phyloP scores from a whole-genome alignment of 129 eudicot genomes.

The Cynara cardunculus region DNA sequence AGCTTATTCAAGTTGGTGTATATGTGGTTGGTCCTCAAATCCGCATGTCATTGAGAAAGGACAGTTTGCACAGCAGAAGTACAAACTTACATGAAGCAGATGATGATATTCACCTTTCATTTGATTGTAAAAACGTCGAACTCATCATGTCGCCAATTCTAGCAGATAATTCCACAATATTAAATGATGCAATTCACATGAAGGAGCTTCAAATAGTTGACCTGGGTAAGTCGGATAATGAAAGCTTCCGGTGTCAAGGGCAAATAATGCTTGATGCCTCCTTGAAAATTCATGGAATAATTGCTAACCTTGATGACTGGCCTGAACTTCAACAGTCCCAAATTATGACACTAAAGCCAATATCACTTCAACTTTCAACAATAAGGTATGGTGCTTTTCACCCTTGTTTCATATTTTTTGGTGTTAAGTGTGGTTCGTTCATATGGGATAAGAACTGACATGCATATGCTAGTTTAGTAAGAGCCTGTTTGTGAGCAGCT shows the following conservation, averaged over 20 bases:
- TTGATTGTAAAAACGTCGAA: conserved; percentile 52
- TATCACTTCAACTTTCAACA: conserved; percentile 39
- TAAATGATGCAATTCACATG: conserved; percentile 25
- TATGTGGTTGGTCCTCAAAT: conserved; percentile 59
- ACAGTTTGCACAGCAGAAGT: conserved; percentile 17
- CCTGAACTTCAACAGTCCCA: conserved; percentile 36
- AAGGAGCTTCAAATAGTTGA: conserved; percentile 34
- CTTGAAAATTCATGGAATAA: conserved; percentile 57
- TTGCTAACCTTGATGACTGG: conserved; percentile 45
- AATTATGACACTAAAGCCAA: conserved; percentile 47
- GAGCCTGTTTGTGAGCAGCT: no score
- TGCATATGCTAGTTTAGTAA: conserved; percentile 1
- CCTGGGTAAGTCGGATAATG: conserved; percentile 24
- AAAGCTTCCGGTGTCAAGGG: conserved; percentile 44
- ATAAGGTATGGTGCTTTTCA: conserved; percentile 47
- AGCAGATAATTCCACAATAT: conserved; percentile 29
- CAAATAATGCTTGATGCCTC: conserved; percentile 32
- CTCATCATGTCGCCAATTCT: conserved; percentile 60
- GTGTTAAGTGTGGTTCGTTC: conserved; percentile 1
- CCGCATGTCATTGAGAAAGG: conserved; percentile 47
- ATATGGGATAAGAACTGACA: conserved; percentile 4
- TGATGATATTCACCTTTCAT: conserved; percentile 28
- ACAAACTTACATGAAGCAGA: conserved; percentile 21
- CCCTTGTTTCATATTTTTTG: conserved; percentile 4
- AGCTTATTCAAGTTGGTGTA: conserved; percentile 58